phyloP scores from a whole-genome alignment of 31 red algal species.

The Asparagopsis taxiformis region DNA sequence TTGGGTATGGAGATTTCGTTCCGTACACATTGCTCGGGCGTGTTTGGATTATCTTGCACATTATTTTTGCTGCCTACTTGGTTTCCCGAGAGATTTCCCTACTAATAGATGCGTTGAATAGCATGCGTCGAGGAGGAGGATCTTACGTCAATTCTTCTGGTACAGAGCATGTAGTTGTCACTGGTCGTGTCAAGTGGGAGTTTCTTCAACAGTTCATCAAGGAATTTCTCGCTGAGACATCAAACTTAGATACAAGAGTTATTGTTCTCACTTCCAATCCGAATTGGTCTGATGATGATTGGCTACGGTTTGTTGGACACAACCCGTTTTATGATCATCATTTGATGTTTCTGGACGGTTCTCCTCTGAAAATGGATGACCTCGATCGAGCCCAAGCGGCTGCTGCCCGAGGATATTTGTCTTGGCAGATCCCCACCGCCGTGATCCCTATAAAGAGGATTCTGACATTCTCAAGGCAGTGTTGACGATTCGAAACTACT shows the following conservation, averaged over 20 bases:
- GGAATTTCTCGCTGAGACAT: slow-evolving; percentile 68
- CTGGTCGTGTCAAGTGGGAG: slow-evolving; percentile 78
- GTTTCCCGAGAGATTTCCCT: slow-evolving; percentile 69
- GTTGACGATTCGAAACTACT: slow-evolving; percentile 66
- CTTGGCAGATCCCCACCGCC: slow-evolving; percentile 43
- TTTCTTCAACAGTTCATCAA: slow-evolving; percentile 74
- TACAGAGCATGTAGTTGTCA: slow-evolving; percentile 74
- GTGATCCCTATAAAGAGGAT: slow-evolving; percentile 66
- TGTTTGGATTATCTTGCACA: slow-evolving; percentile 78
- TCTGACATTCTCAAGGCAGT: slow-evolving; percentile 73
- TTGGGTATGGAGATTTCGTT: slow-evolving; percentile 94
- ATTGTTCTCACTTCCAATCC: slow-evolving; percentile 67
- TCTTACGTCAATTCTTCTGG: slow-evolving; percentile 57
- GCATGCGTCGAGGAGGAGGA: slow-evolving; percentile 63
- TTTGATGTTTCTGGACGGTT: slow-evolving; percentile 68
- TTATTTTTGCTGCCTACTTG: slow-evolving; percentile 77
- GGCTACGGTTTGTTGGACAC: slow-evolving; percentile 54
- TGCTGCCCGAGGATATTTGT: slow-evolving; percentile 70
- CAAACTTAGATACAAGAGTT: slow-evolving; percentile 49
- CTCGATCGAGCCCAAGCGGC: slow-evolving; percentile 47
- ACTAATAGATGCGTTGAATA: slow-evolving; percentile 67
- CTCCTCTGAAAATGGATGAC: slow-evolving; percentile 61
- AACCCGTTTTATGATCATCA: slow-evolving; percentile 55
- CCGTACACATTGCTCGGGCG: slow-evolving; percentile 73
- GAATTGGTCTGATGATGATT: slow-evolving; percentile 70